Conservation (phyloP, 2,329 filamentous ascomycete genomes). For the Raffaelea deltoideospora region DNA sequence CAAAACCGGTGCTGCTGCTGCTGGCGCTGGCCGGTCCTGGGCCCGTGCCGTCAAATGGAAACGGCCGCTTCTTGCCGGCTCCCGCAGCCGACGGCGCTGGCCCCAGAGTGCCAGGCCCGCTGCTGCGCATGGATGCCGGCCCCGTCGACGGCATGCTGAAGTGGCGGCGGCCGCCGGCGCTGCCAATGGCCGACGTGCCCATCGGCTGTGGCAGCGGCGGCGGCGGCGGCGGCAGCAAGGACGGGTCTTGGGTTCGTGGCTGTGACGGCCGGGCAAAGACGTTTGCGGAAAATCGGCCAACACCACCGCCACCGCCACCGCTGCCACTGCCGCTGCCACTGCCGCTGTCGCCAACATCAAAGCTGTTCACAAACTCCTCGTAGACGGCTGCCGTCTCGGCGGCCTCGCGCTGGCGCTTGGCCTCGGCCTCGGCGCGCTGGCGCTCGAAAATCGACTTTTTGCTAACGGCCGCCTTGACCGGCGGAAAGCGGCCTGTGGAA, state of each 20-base stretch:
- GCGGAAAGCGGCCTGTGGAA: slow-evolving; percentile 23
- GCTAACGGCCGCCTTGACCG: slow-evolving; percentile 4
- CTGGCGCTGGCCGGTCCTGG: too few species aligned
- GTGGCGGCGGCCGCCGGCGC: slow-evolving; percentile 41
- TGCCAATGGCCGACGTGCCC: slow-evolving; percentile 7
- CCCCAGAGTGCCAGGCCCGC: slow-evolving; percentile 47
- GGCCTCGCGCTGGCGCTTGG: slow-evolving; percentile 69
- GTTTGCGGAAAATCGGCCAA: slow-evolving; percentile 1
- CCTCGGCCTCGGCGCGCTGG: slow-evolving; percentile 78
- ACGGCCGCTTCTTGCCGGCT: slow-evolving; percentile 35
- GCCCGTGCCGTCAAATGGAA: slow-evolving; percentile 24
- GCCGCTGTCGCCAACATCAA: slow-evolving; percentile 42
- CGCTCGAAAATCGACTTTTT: slow-evolving; percentile 83
- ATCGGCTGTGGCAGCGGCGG: slow-evolving; percentile 16
- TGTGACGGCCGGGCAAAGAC: too few species aligned
- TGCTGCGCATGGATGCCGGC: slow-evolving; percentile 29
- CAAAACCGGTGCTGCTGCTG: too few species aligned
- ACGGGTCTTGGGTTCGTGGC: slow-evolving; percentile 10
- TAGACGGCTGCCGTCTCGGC: slow-evolving; percentile 79
- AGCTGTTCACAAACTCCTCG: slow-evolving; percentile 74
- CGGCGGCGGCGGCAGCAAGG: slow-evolving; percentile 13
- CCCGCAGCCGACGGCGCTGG: slow-evolving; percentile 23
- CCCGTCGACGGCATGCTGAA: slow-evolving; percentile 40
- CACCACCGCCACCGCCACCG: slow-evolving; percentile 23
- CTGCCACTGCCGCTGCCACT: slow-evolving; percentile 24